Conservation (phyloP, 176 grass and related monocot genomes). For the Bolboschoenus planiculmis region DNA sequence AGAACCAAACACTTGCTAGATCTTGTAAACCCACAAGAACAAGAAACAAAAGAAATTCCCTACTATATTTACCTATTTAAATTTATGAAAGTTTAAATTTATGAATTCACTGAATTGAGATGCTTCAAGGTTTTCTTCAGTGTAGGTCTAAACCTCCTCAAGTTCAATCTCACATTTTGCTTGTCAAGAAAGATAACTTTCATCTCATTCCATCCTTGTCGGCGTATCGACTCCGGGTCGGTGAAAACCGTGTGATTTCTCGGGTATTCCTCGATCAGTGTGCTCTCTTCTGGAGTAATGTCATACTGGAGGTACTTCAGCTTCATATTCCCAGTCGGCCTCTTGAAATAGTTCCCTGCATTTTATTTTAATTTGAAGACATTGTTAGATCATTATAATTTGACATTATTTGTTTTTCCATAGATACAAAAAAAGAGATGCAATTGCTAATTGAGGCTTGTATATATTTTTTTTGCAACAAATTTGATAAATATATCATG, state of each 20-base stretch:
- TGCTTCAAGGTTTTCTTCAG: constrained; percentile 46
- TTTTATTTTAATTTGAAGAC: background rate
- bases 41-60: background rate
- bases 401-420: background rate
- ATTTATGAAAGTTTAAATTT: background rate
- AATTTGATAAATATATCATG: background rate
- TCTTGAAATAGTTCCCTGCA: constrained; percentile 45
- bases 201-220: constrained; percentile 43
- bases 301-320: constrained; percentile 61
- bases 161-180: constrained; percentile 72
- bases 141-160: constrained; percentile 41
- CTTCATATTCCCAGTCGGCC: constrained; percentile 53
- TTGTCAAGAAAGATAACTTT: constrained; percentile 56
- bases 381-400: background rate
- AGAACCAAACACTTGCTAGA: background rate
- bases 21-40: background rate
- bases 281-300: constrained; percentile 77
- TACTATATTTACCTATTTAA: background rate
- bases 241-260: constrained; percentile 72
- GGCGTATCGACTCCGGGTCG: constrained; percentile 49
- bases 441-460: background rate
- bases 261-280: constrained; percentile 55
- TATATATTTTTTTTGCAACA: background rate
- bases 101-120: constrained; percentile 25
- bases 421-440: background rate